phyloP scores from a whole-genome alignment of 2,329 filamentous ascomycete genomes.

The Diaporthe amygdali region DNA sequence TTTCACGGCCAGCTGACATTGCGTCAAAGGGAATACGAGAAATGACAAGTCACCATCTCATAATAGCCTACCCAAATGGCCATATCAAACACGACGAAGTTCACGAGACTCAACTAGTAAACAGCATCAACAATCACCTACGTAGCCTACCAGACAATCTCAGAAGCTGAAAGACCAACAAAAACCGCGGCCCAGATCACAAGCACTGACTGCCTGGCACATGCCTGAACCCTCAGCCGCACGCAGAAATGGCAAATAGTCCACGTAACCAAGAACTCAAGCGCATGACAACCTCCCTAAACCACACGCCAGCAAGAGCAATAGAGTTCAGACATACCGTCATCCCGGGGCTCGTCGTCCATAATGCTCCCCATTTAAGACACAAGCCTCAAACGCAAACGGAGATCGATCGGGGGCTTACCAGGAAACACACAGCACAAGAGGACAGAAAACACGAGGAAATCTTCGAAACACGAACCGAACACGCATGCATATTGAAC shows the following conservation, averaged over 20 bases:
- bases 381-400: background rate
- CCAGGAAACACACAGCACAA: background rate
- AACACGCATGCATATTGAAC: constrained; percentile 6
- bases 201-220: background rate
- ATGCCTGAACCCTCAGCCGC: background rate
- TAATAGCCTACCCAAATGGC: background rate
- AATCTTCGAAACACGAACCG: background rate
- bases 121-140: background rate
- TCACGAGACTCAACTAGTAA: background rate
- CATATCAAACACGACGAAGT: background rate
- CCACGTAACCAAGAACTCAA: background rate
- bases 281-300: background rate
- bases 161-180: no score
- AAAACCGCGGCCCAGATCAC: background rate
- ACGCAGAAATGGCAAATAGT: background rate
- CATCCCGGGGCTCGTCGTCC: background rate
- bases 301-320: background rate
- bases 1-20: background rate
- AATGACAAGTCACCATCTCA: no score
- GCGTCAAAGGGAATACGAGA: background rate
- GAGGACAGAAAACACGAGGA: background rate
- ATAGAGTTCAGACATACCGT: background rate
- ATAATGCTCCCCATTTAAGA: background rate
- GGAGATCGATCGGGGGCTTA: background rate
- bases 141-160: background rate